phyloP scores from a whole-genome alignment of 768 basidiomycete genomes.

The Mycena vulgaris region DNA sequence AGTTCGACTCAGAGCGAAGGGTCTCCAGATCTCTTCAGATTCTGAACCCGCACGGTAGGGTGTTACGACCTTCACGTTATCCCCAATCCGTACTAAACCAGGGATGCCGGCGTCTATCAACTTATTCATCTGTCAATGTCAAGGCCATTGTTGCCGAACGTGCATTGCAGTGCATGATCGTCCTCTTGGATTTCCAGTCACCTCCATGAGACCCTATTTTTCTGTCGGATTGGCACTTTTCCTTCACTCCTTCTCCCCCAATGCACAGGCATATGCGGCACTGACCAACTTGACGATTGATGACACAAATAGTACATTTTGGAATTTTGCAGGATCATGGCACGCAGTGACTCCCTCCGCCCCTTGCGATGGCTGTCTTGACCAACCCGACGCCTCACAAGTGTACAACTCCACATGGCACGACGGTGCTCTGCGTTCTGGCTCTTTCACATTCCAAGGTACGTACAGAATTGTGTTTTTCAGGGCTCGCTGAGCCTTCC shows the following conservation, averaged over 20 bases:
- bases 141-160: no score
- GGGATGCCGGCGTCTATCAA: no score
- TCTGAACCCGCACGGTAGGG: no score
- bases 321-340: background rate
- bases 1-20: no score
- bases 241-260: background rate
- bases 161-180: no score
- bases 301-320: background rate
- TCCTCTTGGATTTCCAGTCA: no score
- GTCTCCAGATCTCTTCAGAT: no score
- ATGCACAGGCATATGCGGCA: background rate
- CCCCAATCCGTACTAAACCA: no score
- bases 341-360: background rate
- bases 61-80: no score
- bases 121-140: no score
- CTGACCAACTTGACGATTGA: background rate
- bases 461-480: background rate
- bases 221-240: background rate
- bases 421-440: background rate
- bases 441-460: slow-evolving; percentile 4
- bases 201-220: background rate
- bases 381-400: background rate
- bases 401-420: background rate
- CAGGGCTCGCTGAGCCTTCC: no score
- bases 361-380: background rate